Evolutionary conservation across 345 rosid species (phyloP).

Genomic region (Geranium rotundifolium): DNA sequence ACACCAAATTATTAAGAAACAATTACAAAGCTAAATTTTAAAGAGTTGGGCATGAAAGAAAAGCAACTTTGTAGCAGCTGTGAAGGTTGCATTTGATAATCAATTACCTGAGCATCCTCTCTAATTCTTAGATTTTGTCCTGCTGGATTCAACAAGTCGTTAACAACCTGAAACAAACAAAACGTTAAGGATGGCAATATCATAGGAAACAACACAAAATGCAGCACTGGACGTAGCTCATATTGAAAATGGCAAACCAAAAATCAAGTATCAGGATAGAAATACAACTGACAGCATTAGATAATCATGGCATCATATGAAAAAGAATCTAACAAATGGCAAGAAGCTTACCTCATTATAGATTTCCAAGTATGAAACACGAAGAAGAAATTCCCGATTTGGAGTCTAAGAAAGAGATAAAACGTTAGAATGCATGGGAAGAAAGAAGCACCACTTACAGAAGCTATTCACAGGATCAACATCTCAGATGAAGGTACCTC

Average conservation of each 20-base stretch:
- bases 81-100: neutral
- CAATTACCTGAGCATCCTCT: conserved; percentile 89
- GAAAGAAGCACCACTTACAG: conserved; percentile 7
- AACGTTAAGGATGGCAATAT: conserved; percentile 12
- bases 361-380: conserved; percentile 93
- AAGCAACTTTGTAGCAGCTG: neutral
- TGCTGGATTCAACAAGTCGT: conserved; percentile 91
- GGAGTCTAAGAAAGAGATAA: conserved; percentile 52
- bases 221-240: neutral
- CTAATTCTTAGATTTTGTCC: conserved; percentile 95
- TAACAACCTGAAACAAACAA: conserved; percentile 63
- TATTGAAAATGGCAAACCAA: neutral
- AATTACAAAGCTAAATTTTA: neutral
- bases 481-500: conserved; percentile 48
- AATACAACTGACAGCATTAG: neutral
- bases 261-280: neutral
- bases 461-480: neutral
- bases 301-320: conserved; percentile 2
- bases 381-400: conserved; percentile 85
- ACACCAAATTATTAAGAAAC: conserved; percentile 6
- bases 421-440: conserved; percentile 15
- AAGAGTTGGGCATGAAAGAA: neutral
- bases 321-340: conserved; percentile 2
- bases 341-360: conserved; percentile 78
- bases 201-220: conserved; percentile 1